phyloP scores from a whole-genome alignment of 2,329 filamentous ascomycete genomes.

The Fulvia fulva region DNA sequence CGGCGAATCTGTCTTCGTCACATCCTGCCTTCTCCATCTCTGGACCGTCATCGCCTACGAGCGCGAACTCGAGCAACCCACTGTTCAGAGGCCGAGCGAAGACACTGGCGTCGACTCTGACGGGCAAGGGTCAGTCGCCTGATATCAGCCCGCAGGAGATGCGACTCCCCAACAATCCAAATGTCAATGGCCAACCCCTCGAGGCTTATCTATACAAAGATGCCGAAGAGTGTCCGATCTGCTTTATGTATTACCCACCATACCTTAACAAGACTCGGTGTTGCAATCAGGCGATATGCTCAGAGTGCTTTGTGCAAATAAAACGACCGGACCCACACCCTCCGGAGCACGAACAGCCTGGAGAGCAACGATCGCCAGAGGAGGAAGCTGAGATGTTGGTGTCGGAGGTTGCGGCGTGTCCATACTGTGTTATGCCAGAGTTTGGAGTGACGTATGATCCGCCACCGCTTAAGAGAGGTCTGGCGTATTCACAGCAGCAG shows the following conservation, averaged over 20 bases:
- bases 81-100: slow-evolving; percentile 81
- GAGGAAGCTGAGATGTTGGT: slow-evolving; percentile 64
- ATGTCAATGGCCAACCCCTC: slow-evolving; percentile 88
- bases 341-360: slow-evolving; percentile 58
- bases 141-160: slow-evolving; percentile 75
- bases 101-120: slow-evolving; percentile 71
- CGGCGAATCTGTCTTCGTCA: slow-evolving; percentile 55
- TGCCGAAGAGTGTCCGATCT: slow-evolving; percentile 87
- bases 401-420: slow-evolving; percentile 86
- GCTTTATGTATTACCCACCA: slow-evolving; percentile 91
- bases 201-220: slow-evolving; percentile 94
- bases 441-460: slow-evolving; percentile 95
- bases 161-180: slow-evolving; percentile 74
- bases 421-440: slow-evolving; percentile 90
- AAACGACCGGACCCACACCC: slow-evolving; percentile 89
- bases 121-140: slow-evolving; percentile 63
- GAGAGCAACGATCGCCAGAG: slow-evolving; percentile 32
- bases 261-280: slow-evolving; percentile 92
- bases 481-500: slow-evolving; percentile 61
- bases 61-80: slow-evolving; percentile 41
- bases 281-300: slow-evolving; percentile 94
- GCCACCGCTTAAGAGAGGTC: slow-evolving; percentile 80
- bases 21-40: slow-evolving; percentile 55
- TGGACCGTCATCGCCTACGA: slow-evolving; percentile 40
- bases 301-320: slow-evolving; percentile 98